A percentile compares a stretch with the other conserved stretches of the same genome.
Evolutionary conservation across 1,284 basidiomycete genomes (phyloP).

Genomic region (Cryptococcus sp.): DNA sequence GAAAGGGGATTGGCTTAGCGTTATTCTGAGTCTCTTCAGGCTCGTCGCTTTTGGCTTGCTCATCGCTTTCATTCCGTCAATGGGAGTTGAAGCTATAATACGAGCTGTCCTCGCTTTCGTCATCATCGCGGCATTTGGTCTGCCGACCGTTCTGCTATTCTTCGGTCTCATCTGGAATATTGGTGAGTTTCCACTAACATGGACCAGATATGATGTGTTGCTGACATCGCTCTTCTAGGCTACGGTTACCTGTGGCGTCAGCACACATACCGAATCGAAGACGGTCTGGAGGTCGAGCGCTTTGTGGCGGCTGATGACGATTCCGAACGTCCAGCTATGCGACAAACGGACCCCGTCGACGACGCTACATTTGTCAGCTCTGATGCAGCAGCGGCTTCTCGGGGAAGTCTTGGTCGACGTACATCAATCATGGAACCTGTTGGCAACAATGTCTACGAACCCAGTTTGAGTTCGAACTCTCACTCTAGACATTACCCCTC

Average conservation of each 20-base stretch:
- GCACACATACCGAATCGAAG: conserved; percentile 46
- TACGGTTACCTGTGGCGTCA: conserved; percentile 50
- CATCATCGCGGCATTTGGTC: conserved; percentile 48
- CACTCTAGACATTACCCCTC: conserved; percentile 8
- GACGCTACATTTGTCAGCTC: conserved; percentile 13
- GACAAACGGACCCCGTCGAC: conserved; percentile 16
- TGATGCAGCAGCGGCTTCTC: conserved; percentile 1
- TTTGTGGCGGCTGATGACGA: conserved; percentile 36
- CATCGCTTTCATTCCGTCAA: conserved; percentile 48
- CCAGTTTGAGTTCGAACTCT: conserved; percentile 10
- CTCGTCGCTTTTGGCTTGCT: conserved; percentile 49
- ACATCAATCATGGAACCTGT: conserved; percentile 40
- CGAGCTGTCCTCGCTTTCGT: conserved; percentile 52
- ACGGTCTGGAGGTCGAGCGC: conserved; percentile 47
- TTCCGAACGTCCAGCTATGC: conserved; percentile 31
- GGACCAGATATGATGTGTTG: background rate
- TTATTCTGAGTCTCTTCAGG: conserved; percentile 43
- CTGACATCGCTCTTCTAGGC: conserved; percentile 11
- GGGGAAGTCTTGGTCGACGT: conserved; percentile 12
- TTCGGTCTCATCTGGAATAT: conserved; percentile 85
- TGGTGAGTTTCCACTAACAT: conserved; percentile 55
- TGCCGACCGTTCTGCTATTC: conserved; percentile 59
- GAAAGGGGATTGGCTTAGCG: conserved; percentile 51
- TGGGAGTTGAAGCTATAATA: conserved; percentile 43
- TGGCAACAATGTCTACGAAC: conserved; percentile 21